Base-by-base conservation (phyloP, 345 rosid species). In the Nasturtium officinale region DNA sequence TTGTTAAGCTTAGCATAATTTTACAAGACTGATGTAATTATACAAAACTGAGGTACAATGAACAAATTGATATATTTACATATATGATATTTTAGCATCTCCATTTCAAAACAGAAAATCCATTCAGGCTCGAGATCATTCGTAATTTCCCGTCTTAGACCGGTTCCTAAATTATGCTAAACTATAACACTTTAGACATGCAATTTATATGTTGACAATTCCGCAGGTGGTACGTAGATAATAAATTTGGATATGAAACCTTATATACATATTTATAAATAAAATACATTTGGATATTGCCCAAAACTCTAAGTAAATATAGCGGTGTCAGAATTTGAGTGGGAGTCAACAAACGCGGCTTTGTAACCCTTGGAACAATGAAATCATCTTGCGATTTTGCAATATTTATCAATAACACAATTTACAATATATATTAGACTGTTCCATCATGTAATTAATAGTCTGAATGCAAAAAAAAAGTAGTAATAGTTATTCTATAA, bases 341-440 rank as follows among this genome's bases (percentile, higher is more conserved):
- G 28, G 55, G 25, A 48, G 59, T 50, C 78, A 61, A 50, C 35
- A 58, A 74, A 58, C 67, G 53, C 67, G 61, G 61, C 72, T 74
- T 57, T 74, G 12, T 55, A 7, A n/a, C 16, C 8, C 57, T 13
- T 53, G 4, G 5, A 23, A 51, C 12, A 35, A 4, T 8, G 0
- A 28, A 29, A 30, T 56, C 3, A 23, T 21, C 4, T 55, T 30
- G 13, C 12, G 5, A 16, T 9, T 56, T 9, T 7, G 32, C 13
- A 16, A 56, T 21, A 1, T 50, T 51, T 10, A 51, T 51, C 8
- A 23, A 23, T 5, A 5, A 23, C 30, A 18, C 51, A 52, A 5
- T 5, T 51, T 10, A 53, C 5, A 54, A 7, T 54, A 15, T n/a
- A 55, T 55, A 23, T n/a, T 30, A 56, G 9, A 32, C 5, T 18